Base-by-base conservation (phyloP, 805 yeast species). In the Kuraishia ogatae region DNA sequence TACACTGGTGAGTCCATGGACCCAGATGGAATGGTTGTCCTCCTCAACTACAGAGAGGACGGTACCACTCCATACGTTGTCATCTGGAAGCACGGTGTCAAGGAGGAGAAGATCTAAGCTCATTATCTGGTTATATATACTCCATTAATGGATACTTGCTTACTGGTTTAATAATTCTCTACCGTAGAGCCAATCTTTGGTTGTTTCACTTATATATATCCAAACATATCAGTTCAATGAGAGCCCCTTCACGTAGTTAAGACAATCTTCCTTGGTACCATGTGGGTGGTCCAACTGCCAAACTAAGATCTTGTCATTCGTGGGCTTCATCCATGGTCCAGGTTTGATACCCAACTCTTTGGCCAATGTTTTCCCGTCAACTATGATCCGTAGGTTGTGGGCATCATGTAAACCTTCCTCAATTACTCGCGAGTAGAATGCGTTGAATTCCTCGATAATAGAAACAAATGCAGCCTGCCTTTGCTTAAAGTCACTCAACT, bases 1-100 rank as follows among this genome's bases (percentile, higher is more conserved):
- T 94, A 78, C 92, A 93, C 97, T 66, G 98, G 99, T 83, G 98
- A 93, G 82, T 88, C 97, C 73, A 94, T 94, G 99, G 97, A 94
- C 85, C 99, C 99, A 76, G 99, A 94, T 78, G 99, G 87, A 66
- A 94, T 94, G 99, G 79, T 94, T 72, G 90, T 91, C 66, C 84
- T 94, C 76, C 88, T 94, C 78, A 94, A 94, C 96, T 94, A 93
- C 91, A 96, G 99, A 81, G 99, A 94, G 82, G 98, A 94, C 74
- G 99, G 99, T 82, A 81, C 85, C 68, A 94, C 99, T 66, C 99
- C 99, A 72, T 94, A 73, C 80, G 94, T 93, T 71, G 90, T 92
- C 64, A 85, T 92, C 87, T 94, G 99, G 99, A 94, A 93, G 82
- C 99, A 94, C 79, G 99, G 99, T 84, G 85, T 89, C 66, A 79